Base-by-base conservation (phyloP, 257 asterid species). In the Gardenia jasminoides region DNA sequence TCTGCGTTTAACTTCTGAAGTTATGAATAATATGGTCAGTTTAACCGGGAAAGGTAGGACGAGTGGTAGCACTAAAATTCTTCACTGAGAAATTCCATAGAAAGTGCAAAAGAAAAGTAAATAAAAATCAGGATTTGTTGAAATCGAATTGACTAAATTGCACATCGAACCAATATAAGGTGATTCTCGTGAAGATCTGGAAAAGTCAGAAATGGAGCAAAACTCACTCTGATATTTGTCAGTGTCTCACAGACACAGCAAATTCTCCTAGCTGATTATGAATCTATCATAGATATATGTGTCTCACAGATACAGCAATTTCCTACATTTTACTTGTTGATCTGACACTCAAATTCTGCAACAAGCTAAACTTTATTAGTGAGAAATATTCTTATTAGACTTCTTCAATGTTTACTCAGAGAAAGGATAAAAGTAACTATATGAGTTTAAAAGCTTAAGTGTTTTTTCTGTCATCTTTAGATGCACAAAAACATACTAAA, bases 1-100 rank as follows among this genome's bases (percentile, higher is more conserved):
- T 77, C 99, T 87, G 73, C 92, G 93, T 86, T 93, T 93, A 74
- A 95, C 83, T 88, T 88, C 99, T 90, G 89, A 74, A 72, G 77
- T 26, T 83, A 30, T 24, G 52, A 82, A 74, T 48, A 77, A 62
- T 67, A 24, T 50, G 30, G 46, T 11, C n/a, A 4, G 5, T 43
- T 52, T 20, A 71, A 26, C 56, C 30, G 41, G 41, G 17, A 6
- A 24, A 48, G 46, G 31, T 64, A 48, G 56, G 36, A 74, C 17
- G 9, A 74, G n/a, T 6, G 20, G 12, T 20, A 36, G 41, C 41
- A 36, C 4, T 2, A 36, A 36, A 36, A 36, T 36, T 36, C 41
- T 36, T 36, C 41, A 36, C 4, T 36, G 41, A 36, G 0, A 66
- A 16, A 54, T 3, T 20, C n/a, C 62, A 1, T 17, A 3, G 31